A percentile compares a stretch with the other conserved stretches of the same genome.
These are phyloP conservation scores for Pichia exigua DNA, from an alignment of 805 yeast genomes.

Conservation along the genomic window DNA sequence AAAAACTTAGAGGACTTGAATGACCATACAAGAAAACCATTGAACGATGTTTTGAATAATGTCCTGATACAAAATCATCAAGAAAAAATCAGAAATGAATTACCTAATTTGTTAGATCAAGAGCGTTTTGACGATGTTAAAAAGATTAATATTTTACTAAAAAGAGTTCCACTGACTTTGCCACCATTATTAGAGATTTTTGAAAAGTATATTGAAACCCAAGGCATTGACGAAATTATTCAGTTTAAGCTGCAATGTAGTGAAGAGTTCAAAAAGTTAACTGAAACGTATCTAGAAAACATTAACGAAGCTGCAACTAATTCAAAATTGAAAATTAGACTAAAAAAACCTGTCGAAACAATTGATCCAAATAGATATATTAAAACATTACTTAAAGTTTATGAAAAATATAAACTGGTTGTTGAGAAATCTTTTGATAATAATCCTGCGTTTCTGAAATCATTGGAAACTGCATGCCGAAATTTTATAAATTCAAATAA, in stretches of 20 bases:
- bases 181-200: conserved; percentile 70
- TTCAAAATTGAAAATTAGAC: conserved; percentile 1
- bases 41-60: conserved; percentile 67
- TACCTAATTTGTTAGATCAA: conserved; percentile 65
- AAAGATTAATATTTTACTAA: conserved; percentile 67
- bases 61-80: conserved; percentile 77
- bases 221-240: conserved; percentile 55
- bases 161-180: conserved; percentile 71
- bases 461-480: conserved; percentile 85
- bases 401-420: conserved; percentile 56
- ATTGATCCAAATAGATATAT: conserved; percentile 71
- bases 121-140: conserved; percentile 64
- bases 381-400: conserved; percentile 63
- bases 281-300: conserved; percentile 1
- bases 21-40: conserved; percentile 74
- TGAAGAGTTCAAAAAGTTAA: conserved; percentile 5
- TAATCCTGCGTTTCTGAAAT: conserved; percentile 72
- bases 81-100: conserved; percentile 66
- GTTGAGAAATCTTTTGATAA: conserved; percentile 61
- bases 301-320: background rate
- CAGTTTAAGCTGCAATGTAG: conserved; percentile 35
- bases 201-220: conserved; percentile 60
- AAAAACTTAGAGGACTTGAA: conserved; percentile 68
- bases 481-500: conserved; percentile 74
- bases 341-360: conserved; percentile 6